phyloP scores from a whole-genome alignment of 1,139 yeast genomes.

The Sugiyamaella japonica region DNA sequence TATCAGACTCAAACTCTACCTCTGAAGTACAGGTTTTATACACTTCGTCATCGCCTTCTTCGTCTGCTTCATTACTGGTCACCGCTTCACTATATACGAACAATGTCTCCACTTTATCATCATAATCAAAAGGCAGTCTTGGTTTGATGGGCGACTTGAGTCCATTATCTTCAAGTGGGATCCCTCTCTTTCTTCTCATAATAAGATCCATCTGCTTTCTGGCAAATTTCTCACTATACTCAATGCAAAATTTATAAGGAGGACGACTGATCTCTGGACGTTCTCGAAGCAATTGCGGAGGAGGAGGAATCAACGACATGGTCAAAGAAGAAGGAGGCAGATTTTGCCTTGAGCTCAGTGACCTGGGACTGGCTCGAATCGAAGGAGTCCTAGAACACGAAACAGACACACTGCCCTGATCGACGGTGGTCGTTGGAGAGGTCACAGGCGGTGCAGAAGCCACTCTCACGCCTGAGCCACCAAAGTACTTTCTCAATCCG shows the following conservation, averaged over 20 bases:
- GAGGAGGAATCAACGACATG: constrained; percentile 36
- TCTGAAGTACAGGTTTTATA: constrained; percentile 19
- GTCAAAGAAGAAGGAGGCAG: constrained; percentile 24
- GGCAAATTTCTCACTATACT: constrained; percentile 28
- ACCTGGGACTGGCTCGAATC: constrained; percentile 1
- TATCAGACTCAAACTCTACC: constrained; percentile 13
- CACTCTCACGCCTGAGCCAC: constrained; percentile 7
- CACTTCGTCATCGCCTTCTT: constrained; percentile 14
- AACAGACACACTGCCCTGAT: background rate
- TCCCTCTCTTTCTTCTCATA: constrained; percentile 18
- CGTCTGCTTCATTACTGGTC: background rate
- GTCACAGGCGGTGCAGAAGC: background rate
- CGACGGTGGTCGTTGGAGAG: background rate
- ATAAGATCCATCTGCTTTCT: constrained; percentile 27
- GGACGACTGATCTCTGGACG: constrained; percentile 35
- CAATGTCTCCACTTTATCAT: constrained; percentile 6
- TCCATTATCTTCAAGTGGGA: background rate
- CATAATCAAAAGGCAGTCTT: constrained; percentile 31
- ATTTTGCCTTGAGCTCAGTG: background rate
- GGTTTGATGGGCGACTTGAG: constrained; percentile 19
- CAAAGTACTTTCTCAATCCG: constrained; percentile 22
- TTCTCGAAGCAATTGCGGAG: constrained; percentile 35
- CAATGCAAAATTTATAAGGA: constrained; percentile 32
- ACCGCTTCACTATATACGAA: background rate
- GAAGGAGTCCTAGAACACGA: constrained; percentile 10